Evolutionary conservation across 352 stramenopile species (phyloP), one percentile per base, ranked within the genome.

Genomic region (Globisporangium iwayamae): DNA sequence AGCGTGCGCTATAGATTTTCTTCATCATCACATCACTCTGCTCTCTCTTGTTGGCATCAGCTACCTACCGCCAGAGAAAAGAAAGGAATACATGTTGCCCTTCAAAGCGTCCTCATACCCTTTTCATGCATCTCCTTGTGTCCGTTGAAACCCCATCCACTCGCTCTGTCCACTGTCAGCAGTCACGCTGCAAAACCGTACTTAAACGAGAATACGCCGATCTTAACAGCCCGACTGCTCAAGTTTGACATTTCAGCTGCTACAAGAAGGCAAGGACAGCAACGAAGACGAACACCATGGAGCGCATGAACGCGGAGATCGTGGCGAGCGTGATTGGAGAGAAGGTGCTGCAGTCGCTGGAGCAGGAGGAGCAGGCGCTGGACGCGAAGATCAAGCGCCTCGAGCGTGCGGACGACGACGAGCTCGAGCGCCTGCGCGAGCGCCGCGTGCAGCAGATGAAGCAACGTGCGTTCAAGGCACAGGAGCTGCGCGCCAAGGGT

Each of bases 361-460:
- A 96, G 59, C 77, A 91, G 54, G 78, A 96, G 62, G 89, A 97
- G 51, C 72, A 86, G 69, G 72, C 90, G 59, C 74, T 97, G 34
- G 90, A 97, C 68, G 70, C 87, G 60, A 83, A 89, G 57, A 91
- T 97, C 71, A 81, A 85, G 69, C 77, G 83, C 51, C 80, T 97
- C 18, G 86, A 97, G 56, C 67, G 79, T 60, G 87, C 93, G 18
- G 87, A 96, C 61, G 91, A 97, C 57, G 87, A 96, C 63, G 90
- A 97, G 55, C 73, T 97, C 56, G 91, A 97, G 68, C 80, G 85
- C 2, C 60, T 97, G 55, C 89, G 91, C 53, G 87, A 95, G 75
- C 78, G 80, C 53, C 83, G 91, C 22, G 58, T 90, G 55, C 63
- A 87, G 67, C 78, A 89, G 62, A 82, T 97, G 75, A 84, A 94